Evolutionary conservation across 306 rosid genomes (phyloP), one percentile per base, ranked within the genome.

Genomic region (Pyrus betulifolia): DNA sequence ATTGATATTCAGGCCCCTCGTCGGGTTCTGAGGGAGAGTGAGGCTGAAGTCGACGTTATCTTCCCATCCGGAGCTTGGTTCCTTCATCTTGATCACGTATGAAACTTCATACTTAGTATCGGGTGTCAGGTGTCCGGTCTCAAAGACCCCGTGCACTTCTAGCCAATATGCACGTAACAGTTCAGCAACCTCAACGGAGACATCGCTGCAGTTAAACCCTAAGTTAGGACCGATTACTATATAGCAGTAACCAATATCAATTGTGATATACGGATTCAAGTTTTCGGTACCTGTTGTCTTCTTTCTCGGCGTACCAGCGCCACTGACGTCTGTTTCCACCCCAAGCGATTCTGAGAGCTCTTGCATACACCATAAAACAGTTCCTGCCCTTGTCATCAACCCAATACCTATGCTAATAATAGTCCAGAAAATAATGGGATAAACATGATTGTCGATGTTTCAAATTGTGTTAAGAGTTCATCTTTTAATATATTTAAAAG

Each of bases 331-430:
- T 10, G 51, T 82, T 54, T 25, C 83, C 87, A 27, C 35, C 79
- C 91, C 91, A 89, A 17, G 85, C 76, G 79, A 93, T 87, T 44
- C 77, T 55, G 31, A 93, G 93, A 76, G 82, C 87, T 80, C 82
- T 85, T 76, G 98, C 89, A 80, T 82, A 89, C 77, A 93, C 15
- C 90, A 85, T 78, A 74, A 93, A 93, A 77, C 96, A 86, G 77
- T 87, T 85, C 45, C 84, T 82, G 54, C 64, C 46, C n/a, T 69
- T 74, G 55, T 73, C 76, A 69, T 82, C 90, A 22, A 86, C 52
- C 87, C 87, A 81, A 57, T 76, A 73, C 72, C 74, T 81, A 1
- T 52, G 11, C 35, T 52, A 19, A 4, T 10, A 52, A 23, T 52
- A 52, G 21, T 19, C 13, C 30, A 17, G 12, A 30, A 11, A 13